Base-by-base conservation (phyloP, 2,329 filamentous ascomycete genomes). In the Phialophora tarda region DNA sequence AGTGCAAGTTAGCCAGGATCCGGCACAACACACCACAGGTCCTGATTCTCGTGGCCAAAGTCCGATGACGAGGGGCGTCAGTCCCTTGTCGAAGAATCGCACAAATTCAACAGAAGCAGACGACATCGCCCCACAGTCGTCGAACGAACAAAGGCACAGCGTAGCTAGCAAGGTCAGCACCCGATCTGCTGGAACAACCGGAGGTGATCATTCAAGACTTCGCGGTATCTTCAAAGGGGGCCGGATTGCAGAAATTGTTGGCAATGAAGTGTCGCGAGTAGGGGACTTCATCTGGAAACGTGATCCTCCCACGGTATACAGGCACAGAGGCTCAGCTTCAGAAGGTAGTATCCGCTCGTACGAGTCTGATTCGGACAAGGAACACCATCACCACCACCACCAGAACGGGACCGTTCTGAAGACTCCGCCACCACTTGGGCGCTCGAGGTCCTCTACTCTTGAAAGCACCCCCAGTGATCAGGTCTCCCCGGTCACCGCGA, bases 201-300 rank as follows among this genome's bases (percentile, higher is more conserved):
- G 81, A 84, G 47, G 81, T 85, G 62, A 75, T 78, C 47, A 69
- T 64, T 86, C 86, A 10, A 87, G 86, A 41, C 82, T 92, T 8
- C 86, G 89, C 50, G 88, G 89, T 6, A 89, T 97, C 56, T 90
- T 97, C 78, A 94, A 92, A 78, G 89, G 88, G 2, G 86, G 88
- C 58, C 84, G 90, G 63, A 88, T 94, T 69, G 91, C 92, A 67
- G 90, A 87, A 32, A 84, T 92, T 32, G 85, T 96, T 2, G 84
- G 86, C n/a, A 83, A 82, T 67, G 88, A 89, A 72, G 83, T 88
- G 7, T 84, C 85, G 0, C 86, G 85, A 72, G 83, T 89, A 38
- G 85, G 86, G 17, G 86, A 87, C 58, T 81, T 85, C 51, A 84
- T 89, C 24, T 82, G 87, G 76, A 85, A 83, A 71, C 86, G 84